Percentiles rank a stretch among this genome's conserved stretches.
phyloP scores from a whole-genome alignment of 768 basidiomycete genomes.

The Leccinum incarnatum region DNA sequence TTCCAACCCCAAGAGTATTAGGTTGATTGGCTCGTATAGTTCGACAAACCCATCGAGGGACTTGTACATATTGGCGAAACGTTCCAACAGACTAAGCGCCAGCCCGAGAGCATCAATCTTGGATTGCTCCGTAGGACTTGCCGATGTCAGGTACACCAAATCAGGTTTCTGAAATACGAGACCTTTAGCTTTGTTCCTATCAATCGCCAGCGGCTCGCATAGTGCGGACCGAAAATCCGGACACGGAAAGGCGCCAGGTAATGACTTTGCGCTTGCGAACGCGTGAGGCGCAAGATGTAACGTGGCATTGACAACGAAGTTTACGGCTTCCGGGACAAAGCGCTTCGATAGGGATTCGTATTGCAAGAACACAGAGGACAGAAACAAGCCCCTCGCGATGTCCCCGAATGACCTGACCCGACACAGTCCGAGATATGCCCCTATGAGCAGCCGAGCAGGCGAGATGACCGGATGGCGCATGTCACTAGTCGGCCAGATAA shows the following conservation, averaged over 20 bases:
- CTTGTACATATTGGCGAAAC: slow-evolving; percentile 75
- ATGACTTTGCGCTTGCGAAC: slow-evolving; percentile 40
- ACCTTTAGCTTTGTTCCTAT: slow-evolving; percentile 39
- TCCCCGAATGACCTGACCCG: slow-evolving; percentile 75
- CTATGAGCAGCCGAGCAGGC: slow-evolving; percentile 84
- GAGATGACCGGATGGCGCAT: slow-evolving; percentile 87
- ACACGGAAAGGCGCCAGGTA: slow-evolving; percentile 71
- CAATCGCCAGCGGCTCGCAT: slow-evolving; percentile 40
- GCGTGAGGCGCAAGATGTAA: slow-evolving; percentile 70
- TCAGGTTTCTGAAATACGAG: slow-evolving; percentile 44
- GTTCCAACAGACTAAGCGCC: slow-evolving; percentile 59
- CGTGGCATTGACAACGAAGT: slow-evolving; percentile 71
- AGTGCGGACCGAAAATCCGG: slow-evolving; percentile 63
- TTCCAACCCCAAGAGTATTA: slow-evolving; percentile 55
- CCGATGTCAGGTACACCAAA: slow-evolving; percentile 43
- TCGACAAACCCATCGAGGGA: slow-evolving; percentile 82
- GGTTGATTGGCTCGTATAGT: slow-evolving; percentile 65
- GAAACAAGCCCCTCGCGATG: slow-evolving; percentile 81
- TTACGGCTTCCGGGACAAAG: slow-evolving; percentile 84
- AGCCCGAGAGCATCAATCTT: slow-evolving; percentile 72
- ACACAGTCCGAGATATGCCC: slow-evolving; percentile 83
- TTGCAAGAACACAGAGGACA: slow-evolving; percentile 81
- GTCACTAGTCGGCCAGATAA: slow-evolving; percentile 92
- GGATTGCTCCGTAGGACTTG: slow-evolving; percentile 46
- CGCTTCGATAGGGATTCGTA: slow-evolving; percentile 85